These are phyloP conservation scores for Malassezia japonica DNA, from an alignment of 1,284 basidiomycete genomes.

Conservation along the genomic window DNA sequence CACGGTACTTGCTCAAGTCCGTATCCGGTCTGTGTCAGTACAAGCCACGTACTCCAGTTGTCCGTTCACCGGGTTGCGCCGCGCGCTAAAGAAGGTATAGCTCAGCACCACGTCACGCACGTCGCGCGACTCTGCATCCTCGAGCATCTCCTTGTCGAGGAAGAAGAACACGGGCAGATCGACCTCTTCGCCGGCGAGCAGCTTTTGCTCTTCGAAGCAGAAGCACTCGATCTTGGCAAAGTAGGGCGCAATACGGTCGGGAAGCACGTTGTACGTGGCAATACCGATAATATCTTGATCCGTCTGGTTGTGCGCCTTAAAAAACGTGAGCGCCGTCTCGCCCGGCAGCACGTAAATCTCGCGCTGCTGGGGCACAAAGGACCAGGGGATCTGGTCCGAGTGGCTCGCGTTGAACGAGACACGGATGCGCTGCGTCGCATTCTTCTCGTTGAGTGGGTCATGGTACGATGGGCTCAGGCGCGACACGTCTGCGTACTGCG, in stretches of 20 bases:
- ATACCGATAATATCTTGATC: conserved; percentile 89
- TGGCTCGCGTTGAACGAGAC: conserved; percentile 92
- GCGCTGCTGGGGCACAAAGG: conserved; percentile 80
- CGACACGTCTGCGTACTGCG: conserved; percentile 28
- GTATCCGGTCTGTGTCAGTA: conserved; percentile 32
- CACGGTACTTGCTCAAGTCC: conserved; percentile 30
- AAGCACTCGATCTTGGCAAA: conserved; percentile 99
- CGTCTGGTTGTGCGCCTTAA: conserved; percentile 79
- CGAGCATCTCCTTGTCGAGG: conserved; percentile 89
- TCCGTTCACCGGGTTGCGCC: conserved; percentile 46
- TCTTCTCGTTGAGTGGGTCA: conserved; percentile 22
- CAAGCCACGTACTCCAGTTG: conserved; percentile 34
- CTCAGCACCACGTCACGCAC: conserved; percentile 85
- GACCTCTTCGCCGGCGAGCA: conserved; percentile 89
- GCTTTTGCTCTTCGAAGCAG: conserved; percentile 96
- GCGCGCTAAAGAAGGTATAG: conserved; percentile 86
- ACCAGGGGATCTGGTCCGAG: conserved; percentile 82
- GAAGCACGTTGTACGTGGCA: conserved; percentile 94
- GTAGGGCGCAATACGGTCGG: conserved; percentile 90
- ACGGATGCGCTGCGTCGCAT: conserved; percentile 57
- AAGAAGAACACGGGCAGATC: conserved; percentile 98
- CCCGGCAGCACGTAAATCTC: conserved; percentile 84
- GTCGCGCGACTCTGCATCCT: conserved; percentile 75
- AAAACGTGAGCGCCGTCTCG: conserved; percentile 93
- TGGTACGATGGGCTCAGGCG: conserved; percentile 28